Conservation (phyloP, 2,329 filamentous ascomycete species). For the Drechslera avenae region DNA sequence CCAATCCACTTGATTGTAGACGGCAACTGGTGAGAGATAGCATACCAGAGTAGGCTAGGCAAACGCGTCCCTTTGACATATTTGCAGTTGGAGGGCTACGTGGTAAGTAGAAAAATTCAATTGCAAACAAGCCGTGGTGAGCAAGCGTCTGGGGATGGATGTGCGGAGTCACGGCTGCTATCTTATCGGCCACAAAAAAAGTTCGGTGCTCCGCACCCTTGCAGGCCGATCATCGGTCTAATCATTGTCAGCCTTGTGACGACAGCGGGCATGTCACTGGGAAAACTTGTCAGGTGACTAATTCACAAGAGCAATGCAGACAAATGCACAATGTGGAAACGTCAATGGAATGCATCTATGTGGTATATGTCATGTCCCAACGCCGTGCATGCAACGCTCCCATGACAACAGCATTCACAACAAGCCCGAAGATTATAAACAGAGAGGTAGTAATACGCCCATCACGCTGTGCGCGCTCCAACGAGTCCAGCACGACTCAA, state of each 20-base stretch:
- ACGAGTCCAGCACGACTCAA: neutral
- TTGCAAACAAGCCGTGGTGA: constrained; percentile 10
- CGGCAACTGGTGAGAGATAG: neutral
- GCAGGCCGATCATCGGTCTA: constrained; percentile 30
- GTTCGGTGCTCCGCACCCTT: constrained; percentile 17
- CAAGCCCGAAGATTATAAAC: no score
- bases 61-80: constrained; percentile 54
- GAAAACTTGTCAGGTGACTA: neutral
- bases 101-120: constrained; percentile 3
- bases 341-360: constrained; percentile 6
- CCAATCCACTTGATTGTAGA: neutral
- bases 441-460: no score
- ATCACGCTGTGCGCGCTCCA: neutral
- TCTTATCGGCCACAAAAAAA: constrained; percentile 28
- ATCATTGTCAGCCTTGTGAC: neutral
- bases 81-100: constrained; percentile 7
- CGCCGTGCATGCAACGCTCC: constrained; percentile 18
- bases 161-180: constrained; percentile 17
- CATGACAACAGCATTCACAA: neutral
- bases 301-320: neutral
- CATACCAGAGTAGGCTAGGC: constrained; percentile 55
- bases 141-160: constrained; percentile 22
- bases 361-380: constrained; percentile 9
- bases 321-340: neutral
- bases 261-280: no score